Evolutionary conservation across 164 flowering plant species (phyloP).

Genomic region (Magnolia kwangsiensis): DNA sequence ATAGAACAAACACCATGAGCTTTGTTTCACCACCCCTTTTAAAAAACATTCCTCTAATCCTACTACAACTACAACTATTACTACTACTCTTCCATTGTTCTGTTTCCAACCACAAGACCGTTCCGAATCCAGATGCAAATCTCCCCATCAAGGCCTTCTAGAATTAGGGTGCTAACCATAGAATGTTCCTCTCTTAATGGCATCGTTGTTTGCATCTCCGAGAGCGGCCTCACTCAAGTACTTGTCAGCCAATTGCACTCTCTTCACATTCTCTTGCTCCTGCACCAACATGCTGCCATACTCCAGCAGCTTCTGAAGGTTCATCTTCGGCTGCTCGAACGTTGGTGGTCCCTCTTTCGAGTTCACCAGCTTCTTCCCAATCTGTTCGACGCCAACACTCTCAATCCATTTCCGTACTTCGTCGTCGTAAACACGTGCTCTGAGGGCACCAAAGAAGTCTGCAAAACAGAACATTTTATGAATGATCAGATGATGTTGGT

Average conservation of each 20-base stretch:
- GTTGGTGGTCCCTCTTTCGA: conserved; percentile 48
- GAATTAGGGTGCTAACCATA: conserved; percentile 25
- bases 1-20: background rate
- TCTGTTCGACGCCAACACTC: conserved; percentile 29
- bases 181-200: conserved; percentile 30
- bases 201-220: conserved; percentile 42
- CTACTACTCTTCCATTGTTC: background rate
- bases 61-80: too few species aligned
- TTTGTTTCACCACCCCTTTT: background rate
- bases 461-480: conserved; percentile 6
- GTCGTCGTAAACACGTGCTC: conserved; percentile 49
- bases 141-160: conserved; percentile 15
- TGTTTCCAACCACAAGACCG: background rate
- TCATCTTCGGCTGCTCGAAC: conserved; percentile 49
- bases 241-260: conserved; percentile 50
- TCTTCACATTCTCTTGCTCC: conserved; percentile 57
- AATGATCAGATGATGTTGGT: background rate
- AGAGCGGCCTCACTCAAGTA: conserved; percentile 44
- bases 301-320: conserved; percentile 41
- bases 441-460: conserved; percentile 54
- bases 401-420: conserved; percentile 49
- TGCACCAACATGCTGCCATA: conserved; percentile 47
- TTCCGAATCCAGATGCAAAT: conserved; percentile 12
- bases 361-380: conserved; percentile 54
- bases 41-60: too few species aligned